These are phyloP conservation scores for Exsudoporus frostii DNA, from an alignment of 768 basidiomycete genomes.

Conservation along the genomic window DNA sequence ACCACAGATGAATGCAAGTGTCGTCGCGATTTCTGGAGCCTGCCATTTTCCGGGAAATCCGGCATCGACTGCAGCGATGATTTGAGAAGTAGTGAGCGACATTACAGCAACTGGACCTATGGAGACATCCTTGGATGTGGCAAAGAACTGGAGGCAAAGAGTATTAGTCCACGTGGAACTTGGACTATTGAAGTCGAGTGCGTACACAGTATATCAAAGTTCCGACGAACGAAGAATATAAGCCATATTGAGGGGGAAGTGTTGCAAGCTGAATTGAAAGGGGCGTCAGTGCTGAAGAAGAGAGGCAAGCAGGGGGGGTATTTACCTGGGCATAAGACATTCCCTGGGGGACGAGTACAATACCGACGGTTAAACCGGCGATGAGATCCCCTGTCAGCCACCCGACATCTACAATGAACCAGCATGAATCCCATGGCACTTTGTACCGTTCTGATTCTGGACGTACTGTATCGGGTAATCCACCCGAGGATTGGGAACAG, in stretches of 20 bases:
- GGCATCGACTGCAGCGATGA: conserved; percentile 64
- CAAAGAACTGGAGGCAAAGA: conserved; percentile 65
- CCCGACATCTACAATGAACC: conserved; percentile 48
- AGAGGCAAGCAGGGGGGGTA: not conserved
- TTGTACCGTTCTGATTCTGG: not conserved
- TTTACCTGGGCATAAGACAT: conserved; percentile 83
- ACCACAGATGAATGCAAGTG: conserved; percentile 81
- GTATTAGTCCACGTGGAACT: not conserved
- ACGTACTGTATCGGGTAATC: conserved; percentile 83
- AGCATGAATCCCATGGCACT: not conserved
- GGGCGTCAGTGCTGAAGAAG: not conserved
- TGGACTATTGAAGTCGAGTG: conserved; percentile 4
- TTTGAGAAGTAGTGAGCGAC: conserved; percentile 82
- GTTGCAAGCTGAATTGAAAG: conserved; percentile 62
- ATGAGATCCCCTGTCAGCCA: conserved; percentile 88
- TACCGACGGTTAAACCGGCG: conserved; percentile 90
- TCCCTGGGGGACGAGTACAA: conserved; percentile 92
- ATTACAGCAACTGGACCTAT: conserved; percentile 99
- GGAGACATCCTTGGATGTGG: conserved; percentile 98
- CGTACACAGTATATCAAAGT: conserved; percentile 79
- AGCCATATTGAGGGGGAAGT: conserved; percentile 81
- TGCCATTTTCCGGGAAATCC: conserved; percentile 56
- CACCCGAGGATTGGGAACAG: conserved; percentile 86
- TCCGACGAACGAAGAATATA: conserved; percentile 93
- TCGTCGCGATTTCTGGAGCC: conserved; percentile 76